Percentiles rank a stretch among this genome's conserved stretches.
phyloP scores from a whole-genome alignment of 345 rosid species.

The Clausena lansium region DNA sequence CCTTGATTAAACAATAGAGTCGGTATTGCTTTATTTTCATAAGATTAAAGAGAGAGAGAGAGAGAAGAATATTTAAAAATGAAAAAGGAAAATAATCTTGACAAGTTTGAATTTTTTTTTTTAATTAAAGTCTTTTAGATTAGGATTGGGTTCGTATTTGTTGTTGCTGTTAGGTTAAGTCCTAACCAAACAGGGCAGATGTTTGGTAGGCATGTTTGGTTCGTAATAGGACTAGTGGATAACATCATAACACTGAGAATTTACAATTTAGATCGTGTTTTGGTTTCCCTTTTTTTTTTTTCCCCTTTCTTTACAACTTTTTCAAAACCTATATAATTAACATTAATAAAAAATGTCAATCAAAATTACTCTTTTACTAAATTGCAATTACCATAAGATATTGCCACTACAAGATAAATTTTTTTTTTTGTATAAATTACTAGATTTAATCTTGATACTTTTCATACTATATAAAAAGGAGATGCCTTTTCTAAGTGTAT shows the following conservation, averaged over 20 bases:
- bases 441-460: background rate
- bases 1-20: background rate
- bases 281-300: background rate
- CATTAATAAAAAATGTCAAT: background rate
- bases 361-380: background rate
- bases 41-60: background rate
- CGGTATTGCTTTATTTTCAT: background rate
- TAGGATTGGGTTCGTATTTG: background rate
- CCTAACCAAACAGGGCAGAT: background rate
- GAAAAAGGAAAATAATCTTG: too few species aligned
- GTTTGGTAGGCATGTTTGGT: background rate
- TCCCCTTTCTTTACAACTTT: background rate
- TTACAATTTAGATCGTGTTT: background rate
- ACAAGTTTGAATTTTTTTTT: too few species aligned
- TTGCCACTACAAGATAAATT: too few species aligned
- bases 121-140: too few species aligned
- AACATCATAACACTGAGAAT: background rate
- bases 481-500: too few species aligned
- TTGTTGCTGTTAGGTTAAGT: background rate
- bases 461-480: too few species aligned
- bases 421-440: too few species aligned
- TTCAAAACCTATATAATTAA: background rate
- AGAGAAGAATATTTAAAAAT: too few species aligned
- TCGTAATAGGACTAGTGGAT: background rate
- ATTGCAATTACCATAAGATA: too few species aligned